Conservation (phyloP, 768 basidiomycete genomes). For the Crucibulum laeve region DNA sequence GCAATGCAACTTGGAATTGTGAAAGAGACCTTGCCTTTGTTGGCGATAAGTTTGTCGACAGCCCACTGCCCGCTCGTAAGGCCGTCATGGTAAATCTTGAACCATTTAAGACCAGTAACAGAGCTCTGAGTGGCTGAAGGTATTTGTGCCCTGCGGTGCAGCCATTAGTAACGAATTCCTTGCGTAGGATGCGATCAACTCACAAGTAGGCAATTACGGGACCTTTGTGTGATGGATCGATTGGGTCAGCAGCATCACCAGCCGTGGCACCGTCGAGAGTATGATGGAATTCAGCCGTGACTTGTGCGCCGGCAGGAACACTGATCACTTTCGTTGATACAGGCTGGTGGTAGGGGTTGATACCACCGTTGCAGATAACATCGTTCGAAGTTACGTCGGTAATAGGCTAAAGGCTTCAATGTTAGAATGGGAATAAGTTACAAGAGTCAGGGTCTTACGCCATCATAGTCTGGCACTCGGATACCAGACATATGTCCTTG, state of each 20-base stretch:
- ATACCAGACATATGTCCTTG: slow-evolving; percentile 35
- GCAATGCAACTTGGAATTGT: slow-evolving; percentile 40
- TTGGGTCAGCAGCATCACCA: slow-evolving; percentile 38
- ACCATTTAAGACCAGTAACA: slow-evolving; percentile 45
- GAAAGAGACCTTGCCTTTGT: slow-evolving; percentile 48
- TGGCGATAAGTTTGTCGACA: slow-evolving; percentile 39
- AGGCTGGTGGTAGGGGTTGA: slow-evolving; percentile 48
- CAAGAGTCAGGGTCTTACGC: slow-evolving; percentile 14
- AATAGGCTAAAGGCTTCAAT: slow-evolving; percentile 36
- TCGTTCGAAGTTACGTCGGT: slow-evolving; percentile 52
- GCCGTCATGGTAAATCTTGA: slow-evolving; percentile 50
- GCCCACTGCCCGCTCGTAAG: slow-evolving; percentile 36
- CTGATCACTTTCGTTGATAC: slow-evolving; percentile 39
- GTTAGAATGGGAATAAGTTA: not conserved
- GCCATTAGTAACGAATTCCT: not conserved
- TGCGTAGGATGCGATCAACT: slow-evolving; percentile 8
- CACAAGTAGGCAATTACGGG: slow-evolving; percentile 46
- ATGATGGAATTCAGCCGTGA: slow-evolving; percentile 52
- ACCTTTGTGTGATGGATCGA: slow-evolving; percentile 43
- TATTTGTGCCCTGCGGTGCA: slow-evolving; percentile 30
- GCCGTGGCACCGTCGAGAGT: slow-evolving; percentile 37
- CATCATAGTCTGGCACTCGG: slow-evolving; percentile 35
- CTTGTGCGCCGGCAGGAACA: slow-evolving; percentile 46
- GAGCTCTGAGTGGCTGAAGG: slow-evolving; percentile 35
- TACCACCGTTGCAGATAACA: slow-evolving; percentile 56